Base-by-base conservation (phyloP, 495 filamentous ascomycete species). In the Cudoniella acicularis region DNA sequence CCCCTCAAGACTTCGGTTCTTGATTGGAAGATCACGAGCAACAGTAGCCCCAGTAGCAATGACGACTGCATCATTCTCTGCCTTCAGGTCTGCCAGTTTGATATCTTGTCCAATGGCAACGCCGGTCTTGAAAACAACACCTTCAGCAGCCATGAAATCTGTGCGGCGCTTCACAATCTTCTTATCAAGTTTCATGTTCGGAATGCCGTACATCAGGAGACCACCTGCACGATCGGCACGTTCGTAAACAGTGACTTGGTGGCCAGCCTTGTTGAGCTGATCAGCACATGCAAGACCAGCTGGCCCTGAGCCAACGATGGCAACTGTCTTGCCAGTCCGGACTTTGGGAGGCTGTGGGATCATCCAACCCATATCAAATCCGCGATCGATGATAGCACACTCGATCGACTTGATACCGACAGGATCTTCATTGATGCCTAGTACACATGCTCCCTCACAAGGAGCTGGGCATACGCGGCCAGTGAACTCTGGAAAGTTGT, bases 181-280 rank as follows among this genome's bases (percentile, higher is more conserved):
- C 83, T 99, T 99, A 82, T 99, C 94, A 25, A 99, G 87, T 80
- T 99, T 99, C 94, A 99, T 99, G 81, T 99, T 99, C 49, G 94
- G 94, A 60, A 99, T 99, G 64, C 94, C 94, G 70, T 99, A 86
- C 94, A 99, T 99, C 66, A 99, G 87, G 60, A 99, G 78, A 68
- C 94, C 94, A 73, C 94, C 94, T 59, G 88, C 77, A 60, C 94
- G 90, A 72, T 99, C 94, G 61, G 94, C 84, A 42, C 94, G 90
- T 81, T 99, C 94, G 72, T 97, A 98, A 16, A 99, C 90, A 16
- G 91, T 97, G 54, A 98, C 91, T 17, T 59, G 77, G 73, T 99
- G 94, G 36, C 94, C 94, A 64, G 87, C 89, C 69, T 88, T 88
- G 83, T 99, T 99, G 25, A 99, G 83, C 72, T 98, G 94, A 69